Conservation (phyloP, 306 rosid genomes). For the Casuarina cunninghamiana region DNA sequence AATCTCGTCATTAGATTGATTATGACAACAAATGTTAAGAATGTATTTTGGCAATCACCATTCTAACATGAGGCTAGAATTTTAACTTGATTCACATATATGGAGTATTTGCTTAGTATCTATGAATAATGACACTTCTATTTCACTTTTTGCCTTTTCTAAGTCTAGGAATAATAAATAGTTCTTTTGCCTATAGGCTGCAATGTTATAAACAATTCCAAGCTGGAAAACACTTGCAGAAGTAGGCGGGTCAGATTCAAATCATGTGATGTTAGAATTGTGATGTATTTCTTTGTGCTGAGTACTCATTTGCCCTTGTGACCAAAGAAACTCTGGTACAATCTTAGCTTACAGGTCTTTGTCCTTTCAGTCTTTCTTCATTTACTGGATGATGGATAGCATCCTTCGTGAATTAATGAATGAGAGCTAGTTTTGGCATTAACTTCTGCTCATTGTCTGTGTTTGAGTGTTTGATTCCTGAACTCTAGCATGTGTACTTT, state of each 20-base stretch:
- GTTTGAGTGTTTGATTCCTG: neutral
- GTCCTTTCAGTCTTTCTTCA: conserved; percentile 18
- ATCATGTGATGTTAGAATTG: neutral
- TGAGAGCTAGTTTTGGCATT: conserved; percentile 6
- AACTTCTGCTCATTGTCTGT: conserved; percentile 5
- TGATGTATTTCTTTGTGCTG: neutral
- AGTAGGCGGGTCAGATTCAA: conserved; percentile 2
- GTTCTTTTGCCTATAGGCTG: neutral
- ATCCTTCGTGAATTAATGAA: neutral
- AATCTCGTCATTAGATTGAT: neutral
- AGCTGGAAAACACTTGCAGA: conserved; percentile 1
- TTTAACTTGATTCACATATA: neutral
- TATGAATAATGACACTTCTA: neutral
- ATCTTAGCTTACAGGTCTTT: neutral
- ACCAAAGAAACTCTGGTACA: neutral
- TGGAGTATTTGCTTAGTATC: neutral
- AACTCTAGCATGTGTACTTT: neutral
- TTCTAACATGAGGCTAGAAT: neutral
- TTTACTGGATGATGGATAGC: conserved; percentile 19
- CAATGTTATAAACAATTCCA: neutral
- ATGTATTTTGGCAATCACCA: neutral
- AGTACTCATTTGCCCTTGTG: neutral
- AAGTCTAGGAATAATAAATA: neutral
- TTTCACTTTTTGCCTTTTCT: neutral
- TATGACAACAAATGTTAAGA: neutral